phyloP scores from a whole-genome alignment of 345 rosid species.

The Gossypium australe region DNA sequence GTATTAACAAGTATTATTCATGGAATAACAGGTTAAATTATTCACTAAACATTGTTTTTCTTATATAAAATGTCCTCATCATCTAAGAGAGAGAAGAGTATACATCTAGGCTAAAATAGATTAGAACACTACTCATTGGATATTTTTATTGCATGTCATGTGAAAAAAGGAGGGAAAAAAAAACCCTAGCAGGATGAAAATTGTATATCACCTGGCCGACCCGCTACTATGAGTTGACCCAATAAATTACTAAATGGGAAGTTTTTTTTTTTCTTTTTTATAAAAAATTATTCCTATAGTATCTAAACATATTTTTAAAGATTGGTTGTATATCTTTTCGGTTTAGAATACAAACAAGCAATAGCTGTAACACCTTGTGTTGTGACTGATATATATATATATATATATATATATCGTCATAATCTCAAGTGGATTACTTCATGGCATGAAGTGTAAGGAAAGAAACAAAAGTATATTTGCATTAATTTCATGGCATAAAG shows the following conservation, averaged over 20 bases:
- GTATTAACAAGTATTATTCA: no score
- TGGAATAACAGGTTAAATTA: no score
- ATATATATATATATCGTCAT: background rate
- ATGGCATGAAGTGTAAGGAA: constrained; percentile 33
- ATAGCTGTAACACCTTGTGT: constrained; percentile 12
- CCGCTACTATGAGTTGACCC: constrained; percentile 21
- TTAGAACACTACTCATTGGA: background rate
- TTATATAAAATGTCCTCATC: no score
- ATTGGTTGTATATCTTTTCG: constrained; percentile 22
- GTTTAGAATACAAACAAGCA: constrained; percentile 12
- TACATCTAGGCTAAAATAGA: constrained; percentile 7
- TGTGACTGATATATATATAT: background rate
- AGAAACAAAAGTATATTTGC: constrained; percentile 12
- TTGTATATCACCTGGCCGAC: background rate
- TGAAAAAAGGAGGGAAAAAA: background rate
- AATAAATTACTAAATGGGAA: background rate
- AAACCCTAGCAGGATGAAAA: background rate
- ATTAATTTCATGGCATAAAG: constrained; percentile 14
- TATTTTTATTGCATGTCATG: background rate
- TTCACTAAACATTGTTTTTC: no score
- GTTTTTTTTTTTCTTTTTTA: background rate
- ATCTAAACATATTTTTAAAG: background rate
- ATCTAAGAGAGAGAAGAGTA: background rate
- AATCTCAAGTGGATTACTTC: constrained; percentile 26
- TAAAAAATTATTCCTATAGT: background rate